Conservation (phyloP, 208 protist genomes). For the Wallacemonas sp. region DNA sequence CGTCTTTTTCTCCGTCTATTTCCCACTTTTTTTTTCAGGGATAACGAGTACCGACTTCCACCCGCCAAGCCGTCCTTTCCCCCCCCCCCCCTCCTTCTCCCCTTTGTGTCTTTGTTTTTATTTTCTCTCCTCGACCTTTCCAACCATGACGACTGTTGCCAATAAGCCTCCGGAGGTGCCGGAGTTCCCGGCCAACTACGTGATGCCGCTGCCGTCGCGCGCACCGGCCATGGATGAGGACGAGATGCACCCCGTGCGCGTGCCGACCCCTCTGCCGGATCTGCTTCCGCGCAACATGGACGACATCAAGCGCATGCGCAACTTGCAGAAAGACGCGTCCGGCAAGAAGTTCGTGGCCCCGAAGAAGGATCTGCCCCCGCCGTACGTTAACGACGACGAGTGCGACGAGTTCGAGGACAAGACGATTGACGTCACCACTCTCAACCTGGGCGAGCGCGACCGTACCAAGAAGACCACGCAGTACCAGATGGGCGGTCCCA, state of each 20-base stretch:
- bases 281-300: slow-evolving; percentile 71
- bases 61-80: background rate
- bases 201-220: slow-evolving; percentile 43
- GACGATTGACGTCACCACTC: slow-evolving; percentile 54
- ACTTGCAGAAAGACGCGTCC: slow-evolving; percentile 55
- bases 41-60: background rate
- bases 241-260: slow-evolving; percentile 53
- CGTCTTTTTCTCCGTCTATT: too few species aligned
- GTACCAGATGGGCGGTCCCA: slow-evolving; percentile 52
- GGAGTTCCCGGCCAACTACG: slow-evolving; percentile 47
- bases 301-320: slow-evolving; percentile 71
- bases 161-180: slow-evolving; percentile 25
- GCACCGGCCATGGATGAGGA: slow-evolving; percentile 45
- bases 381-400: slow-evolving; percentile 84
- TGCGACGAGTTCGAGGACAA: slow-evolving; percentile 84
- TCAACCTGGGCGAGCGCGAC: slow-evolving; percentile 48
- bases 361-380: slow-evolving; percentile 55
- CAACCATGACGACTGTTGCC: slow-evolving; percentile 3
- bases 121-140: background rate
- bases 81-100: background rate
- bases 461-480: slow-evolving; percentile 16
- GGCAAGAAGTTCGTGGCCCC: slow-evolving; percentile 59
- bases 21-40: background rate
- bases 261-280: slow-evolving; percentile 66
- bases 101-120: background rate